These are phyloP conservation scores for Paralagenidium karlingii DNA, from an alignment of 352 stramenopile genomes.

Conservation along the genomic window DNA sequence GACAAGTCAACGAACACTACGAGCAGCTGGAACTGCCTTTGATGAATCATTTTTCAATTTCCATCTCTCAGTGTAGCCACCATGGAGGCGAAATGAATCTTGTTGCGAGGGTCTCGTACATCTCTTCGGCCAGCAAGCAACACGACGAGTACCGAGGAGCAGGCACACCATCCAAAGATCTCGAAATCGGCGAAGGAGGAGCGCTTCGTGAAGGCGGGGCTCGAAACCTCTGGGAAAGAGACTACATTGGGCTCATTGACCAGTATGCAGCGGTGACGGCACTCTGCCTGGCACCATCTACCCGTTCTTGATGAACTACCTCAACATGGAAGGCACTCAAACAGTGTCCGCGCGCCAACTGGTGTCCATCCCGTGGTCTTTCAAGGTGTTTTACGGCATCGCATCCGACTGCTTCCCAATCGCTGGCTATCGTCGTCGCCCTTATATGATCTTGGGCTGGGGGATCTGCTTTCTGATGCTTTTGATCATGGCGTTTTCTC, in stretches of 20 bases:
- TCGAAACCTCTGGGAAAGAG: conserved; percentile 3
- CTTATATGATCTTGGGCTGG: conserved; percentile 46
- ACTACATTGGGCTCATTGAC: conserved; percentile 24
- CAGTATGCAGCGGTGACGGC: conserved; percentile 31
- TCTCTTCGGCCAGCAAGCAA: conserved; percentile 4
- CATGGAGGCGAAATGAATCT: conserved; percentile 5
- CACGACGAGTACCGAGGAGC: no score
- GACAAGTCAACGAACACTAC: no score
- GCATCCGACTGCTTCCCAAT: conserved; percentile 34
- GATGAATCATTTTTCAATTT: no score
- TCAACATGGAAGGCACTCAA: conserved; percentile 28
- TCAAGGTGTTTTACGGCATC: conserved; percentile 44
- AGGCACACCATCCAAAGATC: no score
- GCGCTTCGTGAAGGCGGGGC: conserved; percentile 26
- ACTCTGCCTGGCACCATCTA: conserved; percentile 25
- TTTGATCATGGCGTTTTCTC: conserved; percentile 24
- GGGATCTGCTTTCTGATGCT: conserved; percentile 24
- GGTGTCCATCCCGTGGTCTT: conserved; percentile 29
- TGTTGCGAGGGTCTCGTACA: conserved; percentile 6
- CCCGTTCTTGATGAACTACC: conserved; percentile 30
- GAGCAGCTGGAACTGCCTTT: no score
- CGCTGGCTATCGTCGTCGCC: conserved; percentile 29
- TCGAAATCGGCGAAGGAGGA: conserved; percentile 18
- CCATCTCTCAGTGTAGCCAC: no score
- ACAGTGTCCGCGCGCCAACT: conserved; percentile 24